Conservation (phyloP, 495 filamentous ascomycete genomes). For the Daldinia vernicosa region DNA sequence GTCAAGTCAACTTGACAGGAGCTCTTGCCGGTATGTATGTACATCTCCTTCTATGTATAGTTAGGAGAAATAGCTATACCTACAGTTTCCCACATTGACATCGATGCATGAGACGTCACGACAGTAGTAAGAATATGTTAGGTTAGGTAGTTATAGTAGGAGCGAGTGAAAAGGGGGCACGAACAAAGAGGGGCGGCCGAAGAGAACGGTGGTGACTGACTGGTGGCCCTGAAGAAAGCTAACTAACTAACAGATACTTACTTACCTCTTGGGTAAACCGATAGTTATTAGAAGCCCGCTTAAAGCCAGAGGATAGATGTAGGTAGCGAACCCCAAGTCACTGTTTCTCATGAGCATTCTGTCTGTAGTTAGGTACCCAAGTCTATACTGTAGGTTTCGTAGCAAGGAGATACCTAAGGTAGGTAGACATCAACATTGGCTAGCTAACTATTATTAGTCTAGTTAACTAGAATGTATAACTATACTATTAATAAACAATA, state of each 20-base stretch:
- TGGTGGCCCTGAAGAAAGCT: background rate
- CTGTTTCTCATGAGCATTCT: background rate
- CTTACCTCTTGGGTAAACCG: conserved; percentile 1
- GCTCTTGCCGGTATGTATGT: background rate
- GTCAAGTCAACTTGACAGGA: background rate
- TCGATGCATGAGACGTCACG: background rate
- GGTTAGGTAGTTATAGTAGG: background rate
- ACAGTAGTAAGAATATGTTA: conserved; percentile 1
- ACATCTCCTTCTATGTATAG: conserved; percentile 18
- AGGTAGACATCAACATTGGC: background rate
- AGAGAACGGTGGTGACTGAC: background rate
- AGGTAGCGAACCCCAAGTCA: background rate
- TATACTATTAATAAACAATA: background rate
- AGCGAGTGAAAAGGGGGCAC: conserved; percentile 8
- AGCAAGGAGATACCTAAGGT: background rate
- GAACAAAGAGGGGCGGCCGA: conserved; percentile 10
- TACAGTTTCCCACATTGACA: background rate
- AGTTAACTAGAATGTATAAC: background rate
- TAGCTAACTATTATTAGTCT: too few species aligned
- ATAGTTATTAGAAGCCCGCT: background rate
- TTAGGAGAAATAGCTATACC: background rate
- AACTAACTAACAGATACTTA: background rate
- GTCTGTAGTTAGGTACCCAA: background rate
- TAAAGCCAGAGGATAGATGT: background rate
- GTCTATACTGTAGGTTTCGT: background rate